A percentile compares a stretch with the other conserved stretches of the same genome.
These are phyloP conservation scores for Solanum bulbocastanum DNA, from an alignment of 257 asterid species.

Conservation along the genomic window DNA sequence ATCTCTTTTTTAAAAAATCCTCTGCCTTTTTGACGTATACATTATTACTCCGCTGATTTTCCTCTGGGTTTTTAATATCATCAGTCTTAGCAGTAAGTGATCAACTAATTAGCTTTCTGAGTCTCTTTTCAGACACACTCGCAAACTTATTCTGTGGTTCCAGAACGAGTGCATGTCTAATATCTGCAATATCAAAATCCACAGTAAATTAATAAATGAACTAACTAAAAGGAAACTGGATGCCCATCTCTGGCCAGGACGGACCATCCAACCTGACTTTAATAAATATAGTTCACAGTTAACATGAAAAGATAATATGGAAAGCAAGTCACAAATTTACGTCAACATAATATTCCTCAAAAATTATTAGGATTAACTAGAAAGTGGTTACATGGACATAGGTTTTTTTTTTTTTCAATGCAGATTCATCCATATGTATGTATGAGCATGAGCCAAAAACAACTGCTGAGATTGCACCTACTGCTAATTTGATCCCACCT, in stretches of 20 bases:
- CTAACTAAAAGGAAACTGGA: neutral
- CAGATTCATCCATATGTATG: neutral
- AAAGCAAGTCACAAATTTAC: neutral
- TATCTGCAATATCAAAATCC: slow-evolving; percentile 42
- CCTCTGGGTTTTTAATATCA: neutral
- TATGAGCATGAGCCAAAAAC: neutral
- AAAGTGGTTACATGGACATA: neutral
- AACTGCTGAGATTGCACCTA: neutral
- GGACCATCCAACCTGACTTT: neutral
- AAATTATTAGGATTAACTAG: neutral
- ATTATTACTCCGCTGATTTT: neutral
- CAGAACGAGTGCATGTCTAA: slow-evolving; percentile 84
- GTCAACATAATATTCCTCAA: neutral
- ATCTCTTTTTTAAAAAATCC: neutral
- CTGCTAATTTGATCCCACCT: neutral
- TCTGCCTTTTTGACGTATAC: neutral
- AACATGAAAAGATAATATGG: neutral
- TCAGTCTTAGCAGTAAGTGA: neutral
- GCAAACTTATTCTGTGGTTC: slow-evolving; percentile 94
- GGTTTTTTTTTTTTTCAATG: neutral
- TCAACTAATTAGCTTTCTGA: slow-evolving; percentile 47
- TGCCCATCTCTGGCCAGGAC: neutral
- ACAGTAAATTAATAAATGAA: neutral
- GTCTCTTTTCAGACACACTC: slow-evolving; percentile 61
- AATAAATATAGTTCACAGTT: neutral